phyloP scores from a whole-genome alignment of 441 rosid species.

The Bruguiera hainesii region DNA sequence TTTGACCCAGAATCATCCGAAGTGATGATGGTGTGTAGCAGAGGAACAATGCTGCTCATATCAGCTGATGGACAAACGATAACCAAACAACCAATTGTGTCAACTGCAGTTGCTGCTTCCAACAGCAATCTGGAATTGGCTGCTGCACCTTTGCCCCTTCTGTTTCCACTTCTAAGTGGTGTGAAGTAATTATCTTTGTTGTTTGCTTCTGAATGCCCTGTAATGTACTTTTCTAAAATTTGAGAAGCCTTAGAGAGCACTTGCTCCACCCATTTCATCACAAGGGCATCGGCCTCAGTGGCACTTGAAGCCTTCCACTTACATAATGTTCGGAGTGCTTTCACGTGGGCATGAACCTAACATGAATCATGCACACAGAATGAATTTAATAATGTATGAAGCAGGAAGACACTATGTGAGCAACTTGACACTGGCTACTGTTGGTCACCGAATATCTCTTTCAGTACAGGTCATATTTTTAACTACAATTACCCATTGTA shows the following conservation, averaged over 20 bases:
- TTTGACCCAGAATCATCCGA: conserved; percentile 67
- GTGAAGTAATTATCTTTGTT: conserved; percentile 48
- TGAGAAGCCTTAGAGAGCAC: conserved; percentile 60
- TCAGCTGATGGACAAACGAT: conserved; percentile 72
- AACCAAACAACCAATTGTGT: conserved; percentile 77
- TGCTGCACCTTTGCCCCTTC: conserved; percentile 45
- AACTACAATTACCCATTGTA: neutral
- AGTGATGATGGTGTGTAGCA: conserved; percentile 72
- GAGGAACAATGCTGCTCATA: conserved; percentile 54
- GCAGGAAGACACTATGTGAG: neutral
- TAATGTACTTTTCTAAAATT: conserved; percentile 64
- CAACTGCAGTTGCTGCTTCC: conserved; percentile 63
- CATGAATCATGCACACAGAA: conserved; percentile 25
- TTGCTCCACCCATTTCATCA: conserved; percentile 64
- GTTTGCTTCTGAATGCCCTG: conserved; percentile 35
- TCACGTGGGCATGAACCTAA: conserved; percentile 92
- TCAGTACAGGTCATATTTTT: neutral
- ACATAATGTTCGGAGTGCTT: conserved; percentile 86
- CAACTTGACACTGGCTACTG: neutral
- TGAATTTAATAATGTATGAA: conserved; percentile 1
- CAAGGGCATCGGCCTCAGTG: conserved; percentile 65
- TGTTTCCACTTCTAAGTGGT: conserved; percentile 54
- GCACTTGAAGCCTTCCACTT: conserved; percentile 57
- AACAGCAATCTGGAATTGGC: conserved; percentile 36
- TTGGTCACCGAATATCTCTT: neutral